Evolutionary conservation across 441 rosid species (phyloP).

Genomic region (Raphanus hybrid): DNA sequence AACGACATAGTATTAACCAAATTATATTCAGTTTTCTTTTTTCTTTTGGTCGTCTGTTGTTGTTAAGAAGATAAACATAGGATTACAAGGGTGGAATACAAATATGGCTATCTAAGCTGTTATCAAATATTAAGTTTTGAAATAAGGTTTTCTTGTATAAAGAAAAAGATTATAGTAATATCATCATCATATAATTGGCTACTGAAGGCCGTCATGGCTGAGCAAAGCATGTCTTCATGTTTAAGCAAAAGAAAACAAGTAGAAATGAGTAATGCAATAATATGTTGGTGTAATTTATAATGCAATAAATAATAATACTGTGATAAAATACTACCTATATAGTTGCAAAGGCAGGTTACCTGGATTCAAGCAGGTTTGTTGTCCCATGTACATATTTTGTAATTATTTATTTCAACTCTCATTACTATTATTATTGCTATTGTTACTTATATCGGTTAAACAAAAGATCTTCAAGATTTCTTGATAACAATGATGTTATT

Average conservation of each 20-base stretch:
- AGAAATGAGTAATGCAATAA: slow-evolving; percentile 3
- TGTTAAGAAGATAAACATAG: too few species aligned
- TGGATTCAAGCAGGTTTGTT: slow-evolving; percentile 36
- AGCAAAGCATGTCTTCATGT: slow-evolving; percentile 34
- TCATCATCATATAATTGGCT: slow-evolving; percentile 14
- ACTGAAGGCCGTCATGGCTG: slow-evolving; percentile 32
- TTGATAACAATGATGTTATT: slow-evolving; percentile 36
- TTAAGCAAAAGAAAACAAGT: slow-evolving; percentile 37
- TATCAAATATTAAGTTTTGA: neutral
- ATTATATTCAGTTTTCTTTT: too few species aligned
- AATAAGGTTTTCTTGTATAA: neutral
- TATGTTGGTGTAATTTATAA: neutral
- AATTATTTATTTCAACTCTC: slow-evolving; percentile 7
- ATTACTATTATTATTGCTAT: neutral
- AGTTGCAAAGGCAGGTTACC: slow-evolving; percentile 40
- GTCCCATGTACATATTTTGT: slow-evolving; percentile 27
- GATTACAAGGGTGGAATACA: too few species aligned
- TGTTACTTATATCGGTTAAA: slow-evolving; percentile 19
- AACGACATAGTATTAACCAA: too few species aligned
- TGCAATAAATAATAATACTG: slow-evolving; percentile 11
- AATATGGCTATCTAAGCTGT: too few species aligned
- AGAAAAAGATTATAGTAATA: neutral
- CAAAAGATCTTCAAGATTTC: slow-evolving; percentile 39
- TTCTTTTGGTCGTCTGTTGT: too few species aligned
- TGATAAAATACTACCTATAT: slow-evolving; percentile 11